Base-by-base conservation (phyloP, 495 filamentous ascomycete species). In the Rusavskia elegans region DNA sequence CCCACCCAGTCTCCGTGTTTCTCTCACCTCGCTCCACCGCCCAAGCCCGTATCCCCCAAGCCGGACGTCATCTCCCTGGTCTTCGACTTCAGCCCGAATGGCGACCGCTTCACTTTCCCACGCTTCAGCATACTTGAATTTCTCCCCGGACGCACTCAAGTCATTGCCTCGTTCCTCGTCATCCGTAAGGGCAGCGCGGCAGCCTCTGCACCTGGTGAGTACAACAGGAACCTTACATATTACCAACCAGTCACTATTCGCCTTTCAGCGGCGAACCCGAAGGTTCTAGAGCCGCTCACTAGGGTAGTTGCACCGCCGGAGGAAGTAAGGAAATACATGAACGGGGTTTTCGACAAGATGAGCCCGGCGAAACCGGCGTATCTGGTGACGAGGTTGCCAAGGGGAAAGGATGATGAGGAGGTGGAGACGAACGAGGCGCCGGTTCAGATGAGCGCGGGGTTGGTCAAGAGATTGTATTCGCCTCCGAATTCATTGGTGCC, bases 201-300 rank as follows among this genome's bases (percentile, higher is more conserved):
- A 19, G 41, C 41, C 45, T 70, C 66, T 50, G 57, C 61, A 21
- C 20, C 49, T 35, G 41, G 48, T 29, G 25, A 60, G 10, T 55
- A 59, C 52, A 63, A 66, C 42, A 69, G 71, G 51, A 53, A 73
- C 63, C 65, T 74, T 51, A 87, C 89, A 54, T 94, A 92, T 66
- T 96, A 93, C 63, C 87, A 95, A 58, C 87, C 90, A 2, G 72
- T 96, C 29, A 96, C 92, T 0, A 78, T 94, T 50, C 80, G 85
- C 45, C 73, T 94, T 42, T 76, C 77, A 55, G 73, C 81, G 19
- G 68, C 73, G 17, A 75, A 78, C 45, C 71, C 77, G 9, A 75
- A 77, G 52, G 70, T 83, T 38, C 74, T 93, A 6, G 82, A 89
- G 44, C 74, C 79, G n/a, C 64, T 95, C n/a, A 69, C 74, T 35